phyloP scores from a whole-genome alignment of 192 early-diverging fungal species.

The Coemansia sp. region DNA sequence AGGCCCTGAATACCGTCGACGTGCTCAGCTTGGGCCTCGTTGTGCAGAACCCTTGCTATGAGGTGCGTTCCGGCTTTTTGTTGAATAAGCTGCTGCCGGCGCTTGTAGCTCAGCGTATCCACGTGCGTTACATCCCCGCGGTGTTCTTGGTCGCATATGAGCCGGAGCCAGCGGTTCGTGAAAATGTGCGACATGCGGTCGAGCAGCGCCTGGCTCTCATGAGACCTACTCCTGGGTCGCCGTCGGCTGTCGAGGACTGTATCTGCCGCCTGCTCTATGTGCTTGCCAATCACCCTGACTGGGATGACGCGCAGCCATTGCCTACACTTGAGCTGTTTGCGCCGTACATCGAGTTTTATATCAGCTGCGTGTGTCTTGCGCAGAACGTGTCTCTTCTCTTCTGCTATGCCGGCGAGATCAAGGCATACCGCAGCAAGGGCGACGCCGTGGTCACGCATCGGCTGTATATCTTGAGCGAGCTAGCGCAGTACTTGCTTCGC shows the following conservation, averaged over 20 bases:
- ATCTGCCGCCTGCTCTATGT: slow-evolving; percentile 70
- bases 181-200: slow-evolving; percentile 63
- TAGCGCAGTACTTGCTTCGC: slow-evolving; percentile 79
- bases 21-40: slow-evolving; percentile 64
- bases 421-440: slow-evolving; percentile 62
- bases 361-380: slow-evolving; percentile 72
- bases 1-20: slow-evolving; percentile 60
- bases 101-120: slow-evolving; percentile 63
- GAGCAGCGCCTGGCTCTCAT: slow-evolving; percentile 62
- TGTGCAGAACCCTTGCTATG: slow-evolving; percentile 75
- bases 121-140: slow-evolving; percentile 69
- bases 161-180: slow-evolving; percentile 70
- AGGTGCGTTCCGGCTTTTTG: slow-evolving; percentile 76
- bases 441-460: slow-evolving; percentile 47
- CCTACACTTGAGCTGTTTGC: slow-evolving; percentile 56
- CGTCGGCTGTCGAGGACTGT: slow-evolving; percentile 62
- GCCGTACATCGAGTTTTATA: slow-evolving; percentile 85
- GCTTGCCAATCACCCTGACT: slow-evolving; percentile 87
- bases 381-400: slow-evolving; percentile 88
- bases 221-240: slow-evolving; percentile 46
- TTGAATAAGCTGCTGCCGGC: slow-evolving; percentile 70
- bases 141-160: slow-evolving; percentile 87
- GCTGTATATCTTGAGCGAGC: slow-evolving; percentile 83
- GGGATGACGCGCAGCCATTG: slow-evolving; percentile 53
- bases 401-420: slow-evolving; percentile 73